A percentile compares a stretch with the other conserved stretches of the same genome.
phyloP scores from a whole-genome alignment of 257 asterid genomes.

The Cinchona pubescens region DNA sequence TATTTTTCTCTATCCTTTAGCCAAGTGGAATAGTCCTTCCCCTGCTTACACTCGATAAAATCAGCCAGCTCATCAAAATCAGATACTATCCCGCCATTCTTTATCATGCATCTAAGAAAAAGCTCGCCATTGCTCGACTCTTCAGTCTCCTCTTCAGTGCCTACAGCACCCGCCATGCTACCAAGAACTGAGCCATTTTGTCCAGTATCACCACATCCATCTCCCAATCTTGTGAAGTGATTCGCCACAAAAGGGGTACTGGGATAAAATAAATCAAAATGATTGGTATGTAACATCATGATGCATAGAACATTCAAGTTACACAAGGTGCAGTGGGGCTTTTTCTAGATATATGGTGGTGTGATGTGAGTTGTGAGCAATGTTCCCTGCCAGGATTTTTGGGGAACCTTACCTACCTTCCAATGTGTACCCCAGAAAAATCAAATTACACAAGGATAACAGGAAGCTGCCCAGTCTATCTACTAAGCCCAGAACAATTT shows the following conservation, averaged over 20 bases:
- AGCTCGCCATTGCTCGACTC: conserved; percentile 67
- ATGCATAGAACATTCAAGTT: background rate
- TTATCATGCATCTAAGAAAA: conserved; percentile 46
- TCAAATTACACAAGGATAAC: background rate
- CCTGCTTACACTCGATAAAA: conserved; percentile 62
- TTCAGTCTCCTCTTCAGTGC: conserved; percentile 55
- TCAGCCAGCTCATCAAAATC: conserved; percentile 53
- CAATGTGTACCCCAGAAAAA: too few relatives aligned
- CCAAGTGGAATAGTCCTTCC: conserved; percentile 69
- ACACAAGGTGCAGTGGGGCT: background rate
- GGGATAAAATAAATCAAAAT: conserved; percentile 1
- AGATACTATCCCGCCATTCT: conserved; percentile 11
- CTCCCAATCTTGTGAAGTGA: conserved; percentile 4
- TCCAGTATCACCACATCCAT: conserved; percentile 23
- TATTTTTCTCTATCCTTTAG: conserved; percentile 52
- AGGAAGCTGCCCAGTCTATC: background rate
- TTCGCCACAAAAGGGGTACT: conserved; percentile 18
- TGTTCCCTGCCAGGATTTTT: background rate
- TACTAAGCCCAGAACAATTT: background rate
- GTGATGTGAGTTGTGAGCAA: background rate
- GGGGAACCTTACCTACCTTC: background rate
- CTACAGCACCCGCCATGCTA: conserved; percentile 27
- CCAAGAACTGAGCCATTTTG: conserved; percentile 18
- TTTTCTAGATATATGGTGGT: background rate
- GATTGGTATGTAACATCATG: background rate